Conservation (phyloP, 1,284 basidiomycete species). For the Sanguinoderma infundibulare region DNA sequence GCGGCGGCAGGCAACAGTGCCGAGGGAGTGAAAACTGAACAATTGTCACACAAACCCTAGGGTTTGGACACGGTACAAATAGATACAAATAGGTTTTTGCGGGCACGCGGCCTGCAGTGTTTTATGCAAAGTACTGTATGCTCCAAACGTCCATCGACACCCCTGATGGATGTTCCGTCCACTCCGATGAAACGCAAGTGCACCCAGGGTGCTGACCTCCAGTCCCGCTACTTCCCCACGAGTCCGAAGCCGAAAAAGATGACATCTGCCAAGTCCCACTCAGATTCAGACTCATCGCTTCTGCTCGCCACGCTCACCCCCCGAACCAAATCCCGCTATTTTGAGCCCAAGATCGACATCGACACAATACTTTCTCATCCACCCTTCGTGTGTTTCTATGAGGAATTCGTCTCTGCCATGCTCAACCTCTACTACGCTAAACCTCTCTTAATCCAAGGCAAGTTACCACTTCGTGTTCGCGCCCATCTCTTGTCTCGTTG, state of each 20-base stretch:
- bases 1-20: too few species aligned
- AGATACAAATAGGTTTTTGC: too few species aligned
- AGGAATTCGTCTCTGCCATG: slow-evolving; percentile 17
- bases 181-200: not conserved
- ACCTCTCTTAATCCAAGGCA: slow-evolving; percentile 31
- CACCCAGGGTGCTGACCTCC: not conserved
- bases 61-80: too few species aligned
- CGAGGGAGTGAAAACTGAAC: too few species aligned
- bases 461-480: not conserved
- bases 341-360: not conserved
- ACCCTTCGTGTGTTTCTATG: slow-evolving; percentile 17
- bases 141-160: not conserved
- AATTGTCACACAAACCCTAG: too few species aligned
- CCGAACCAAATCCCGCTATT: slow-evolving; percentile 11
- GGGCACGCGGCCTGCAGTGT: too few species aligned
- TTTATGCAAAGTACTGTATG: too few species aligned
- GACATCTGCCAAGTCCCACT: not conserved
- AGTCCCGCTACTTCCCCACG: slow-evolving; percentile 9
- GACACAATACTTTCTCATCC: not conserved
- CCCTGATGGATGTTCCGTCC: not conserved
- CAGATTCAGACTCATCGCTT: not conserved
- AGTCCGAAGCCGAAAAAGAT: not conserved
- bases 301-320: not conserved
- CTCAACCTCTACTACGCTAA: slow-evolving; percentile 26
- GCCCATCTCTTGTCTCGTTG: not conserved